Base-by-base conservation (phyloP, 1,284 basidiomycete species). In the Irpex sp. region DNA sequence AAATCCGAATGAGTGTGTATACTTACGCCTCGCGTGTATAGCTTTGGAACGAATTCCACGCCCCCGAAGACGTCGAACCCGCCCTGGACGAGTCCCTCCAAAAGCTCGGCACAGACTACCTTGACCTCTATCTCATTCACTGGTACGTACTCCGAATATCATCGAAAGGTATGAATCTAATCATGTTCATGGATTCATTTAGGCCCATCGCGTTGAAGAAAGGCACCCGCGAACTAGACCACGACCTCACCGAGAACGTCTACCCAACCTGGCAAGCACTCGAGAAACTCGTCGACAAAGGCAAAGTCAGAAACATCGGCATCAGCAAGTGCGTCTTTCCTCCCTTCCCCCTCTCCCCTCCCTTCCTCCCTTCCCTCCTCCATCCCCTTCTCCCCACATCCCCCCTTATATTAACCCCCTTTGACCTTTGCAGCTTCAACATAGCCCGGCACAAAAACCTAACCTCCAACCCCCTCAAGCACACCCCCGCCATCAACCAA, bases 191-290 rank as follows among this genome's bases (percentile, higher is more conserved):
- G n/a, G n/a, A n/a, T n/a, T n/a, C n/a, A n/a, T n/a, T n/a, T n/a
- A 88, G 87, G 87, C 87, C 88, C 0, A 75, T 91, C 8, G 91
- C 91, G 4, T 82, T 91, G 72, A 87, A 89, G 70, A 84, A 83
- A 63, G 79, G 80, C 49, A 84, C 82, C 60, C 74, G 77, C 58
- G 71, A 78, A 69, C 68, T 89, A 55, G 86, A 94, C 64, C 75
- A 79, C 62, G 80, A 81, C 5, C 82, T 94, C n/a, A 89, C 86
- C 5, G 85, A 85, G 19, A 81, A 93, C 72, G 87, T 90, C 2
- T 87, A 89, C 71, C 89, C 88, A 21, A 95, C 93, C 0, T 96
- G 94, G 94, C 79, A 86, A 70, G 89, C 91, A 70, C 86, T 96
- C 71, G 93, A 96, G 73, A 87, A 89, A 68, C 72, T 94, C 72